Base-by-base conservation (phyloP, 768 basidiomycete species). In the Butyriboletus loyo region DNA sequence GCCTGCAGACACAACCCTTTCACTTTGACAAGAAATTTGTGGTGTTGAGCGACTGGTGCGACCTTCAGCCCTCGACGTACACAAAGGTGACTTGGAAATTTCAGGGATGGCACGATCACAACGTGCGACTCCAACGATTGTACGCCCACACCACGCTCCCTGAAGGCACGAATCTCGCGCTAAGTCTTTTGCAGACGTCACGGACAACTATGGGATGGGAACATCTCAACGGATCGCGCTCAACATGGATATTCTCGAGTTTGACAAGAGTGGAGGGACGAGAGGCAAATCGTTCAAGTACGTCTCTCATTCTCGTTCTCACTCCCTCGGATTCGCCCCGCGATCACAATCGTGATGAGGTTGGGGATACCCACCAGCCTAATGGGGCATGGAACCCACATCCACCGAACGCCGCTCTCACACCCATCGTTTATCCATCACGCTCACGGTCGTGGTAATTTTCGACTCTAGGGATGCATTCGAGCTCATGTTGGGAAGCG, bases 31-130 rank as follows among this genome's bases (percentile, higher is more conserved):
- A 92, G 72, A 81, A 81, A 64, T 94, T 93, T 54, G 84, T 96
- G 19, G 89, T 89, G 11, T 74, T 96, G 40, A 90, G 91, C 48
- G 94, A 98, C 67, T 98, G 94, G 92, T 93, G 65, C 50, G 86
- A 43, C 55, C 19, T 49, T 25, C 44, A 53, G 31, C 31, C 32
- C 32, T 52, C 43, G 14, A 5, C 6, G 17, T 13, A 19, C 46
- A 17, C 48, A 38, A 22, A 21, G 30, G 32, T 40, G 25, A 54
- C 21, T 30, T 15, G 31, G 28, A n/a, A 27, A 25, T 50, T 54
- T 19, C 67, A 91, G 89, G 90, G 89, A 92, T 73, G 89, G 89
- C 62, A 98, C 94, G 14, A 96, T 98, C 72, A 96, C 94, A 4
- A 92, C 82, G 36, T 83, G 81, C 63, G 94, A 98, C 67, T 92